Evolutionary conservation across 768 basidiomycete genomes (phyloP), one percentile per base, ranked within the genome.

Genomic region (Candolleomyces aberdarensis): DNA sequence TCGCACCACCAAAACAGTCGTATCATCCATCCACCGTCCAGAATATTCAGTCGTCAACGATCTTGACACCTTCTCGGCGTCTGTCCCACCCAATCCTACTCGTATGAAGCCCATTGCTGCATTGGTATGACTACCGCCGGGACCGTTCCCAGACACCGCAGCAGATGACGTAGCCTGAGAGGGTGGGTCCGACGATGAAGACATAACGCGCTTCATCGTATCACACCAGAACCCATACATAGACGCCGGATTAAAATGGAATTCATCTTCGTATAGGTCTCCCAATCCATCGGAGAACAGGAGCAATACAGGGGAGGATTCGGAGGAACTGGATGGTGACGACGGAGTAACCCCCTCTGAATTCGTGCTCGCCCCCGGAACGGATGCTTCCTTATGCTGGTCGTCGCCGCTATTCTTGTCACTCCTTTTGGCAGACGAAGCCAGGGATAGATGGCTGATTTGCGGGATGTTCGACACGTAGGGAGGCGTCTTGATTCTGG

Each of bases 11-110:
- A 84, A 48, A 17, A 85, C 73, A 0, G 84, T 85, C 2, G 81
- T 84, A 66, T 86, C 85, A 65, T 86, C 85, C 78, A 85, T 83
- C 83, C 83, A 85, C 53, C 75, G 68, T 40, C 66, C 70, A 26
- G 65, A 63, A 70, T 77, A 77, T 69, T 85, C 82, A 31, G 81
- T 77, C 4, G 82, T 83, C 56, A 85, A 66, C 69, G 75, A 71
- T 56, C 75, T 70, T 22, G 80, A 82, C 14, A 80, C 75, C 44
- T 71, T 71, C 43, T 79, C 76, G 40, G 57, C 55, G 56, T 80
- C 77, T 10, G 74, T 69, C 7, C 78, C 80, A 1, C 82, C 82
- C 47, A 85, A 65, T 0, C 72, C 81, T 41, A 79, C 74, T 2
- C 80, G 72, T 17, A 85, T 66, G 19, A 85, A 69, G 32, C 64